Percentiles rank a stretch among this genome's conserved stretches.
These are phyloP conservation scores for Heliamphora pulchella DNA, from an alignment of 179 eudicot species.

Conservation along the genomic window DNA sequence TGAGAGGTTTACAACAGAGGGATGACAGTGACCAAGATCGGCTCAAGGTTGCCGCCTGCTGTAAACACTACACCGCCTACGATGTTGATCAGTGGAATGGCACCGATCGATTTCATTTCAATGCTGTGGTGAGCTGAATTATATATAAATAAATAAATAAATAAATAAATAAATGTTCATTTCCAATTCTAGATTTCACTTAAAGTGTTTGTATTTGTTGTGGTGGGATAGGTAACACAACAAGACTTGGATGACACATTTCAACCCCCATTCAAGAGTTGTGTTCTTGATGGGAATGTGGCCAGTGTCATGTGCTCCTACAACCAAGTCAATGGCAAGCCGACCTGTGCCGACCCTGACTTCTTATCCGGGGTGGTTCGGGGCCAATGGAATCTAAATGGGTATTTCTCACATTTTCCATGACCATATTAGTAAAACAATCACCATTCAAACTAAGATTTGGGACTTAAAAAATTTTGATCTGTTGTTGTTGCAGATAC, in stretches of 20 bases:
- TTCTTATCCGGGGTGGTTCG: conserved; percentile 25
- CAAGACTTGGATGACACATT: conserved; percentile 42
- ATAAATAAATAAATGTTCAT: too few species aligned
- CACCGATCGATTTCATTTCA: conserved; percentile 46
- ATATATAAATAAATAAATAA: too few species aligned
- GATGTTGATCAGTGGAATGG: conserved; percentile 72
- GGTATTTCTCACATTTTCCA: conserved; percentile 16
- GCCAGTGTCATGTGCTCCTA: conserved; percentile 48
- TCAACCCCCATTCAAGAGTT: conserved; percentile 37
- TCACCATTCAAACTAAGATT: neutral
- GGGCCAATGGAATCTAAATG: conserved; percentile 33
- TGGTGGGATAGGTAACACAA: conserved; percentile 25
- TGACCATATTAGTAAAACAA: neutral
- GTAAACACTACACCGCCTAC: conserved; percentile 82
- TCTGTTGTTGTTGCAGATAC: conserved; percentile 38
- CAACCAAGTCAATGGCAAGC: conserved; percentile 35
- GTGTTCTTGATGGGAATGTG: conserved; percentile 31
- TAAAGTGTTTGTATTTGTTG: neutral
- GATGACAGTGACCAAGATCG: conserved; percentile 40
- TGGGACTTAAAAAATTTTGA: neutral
- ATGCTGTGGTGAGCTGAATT: conserved; percentile 45
- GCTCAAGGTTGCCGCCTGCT: conserved; percentile 80
- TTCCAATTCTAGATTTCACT: neutral
- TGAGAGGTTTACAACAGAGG: conserved; percentile 50
- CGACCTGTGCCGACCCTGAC: conserved; percentile 32